Base-by-base conservation (phyloP, 2,329 filamentous ascomycete species). In the Curvularia lunata region DNA sequence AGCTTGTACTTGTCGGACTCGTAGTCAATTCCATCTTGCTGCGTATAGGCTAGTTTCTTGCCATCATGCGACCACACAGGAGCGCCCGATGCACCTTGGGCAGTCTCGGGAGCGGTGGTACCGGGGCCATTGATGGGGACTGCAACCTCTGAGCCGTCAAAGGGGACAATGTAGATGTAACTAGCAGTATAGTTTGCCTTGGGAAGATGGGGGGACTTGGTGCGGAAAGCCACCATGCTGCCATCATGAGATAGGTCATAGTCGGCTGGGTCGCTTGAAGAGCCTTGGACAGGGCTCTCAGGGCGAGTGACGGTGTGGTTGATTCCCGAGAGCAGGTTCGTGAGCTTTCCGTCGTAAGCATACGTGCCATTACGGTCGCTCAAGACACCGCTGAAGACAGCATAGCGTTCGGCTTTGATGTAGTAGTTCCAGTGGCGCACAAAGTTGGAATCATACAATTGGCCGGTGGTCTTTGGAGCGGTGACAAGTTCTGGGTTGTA, bases 401-500 rank as follows among this genome's bases (percentile, higher is more conserved):
- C 85, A 68, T 87, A 89, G 60, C 84, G 86, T 68, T 91, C 87
- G 37, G 86, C 83, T 0, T 84, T 86, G 38, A 87, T 81, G 78
- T 90, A 96, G 10, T 83, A 77, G 73, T 96, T 90, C 91, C 91
- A 96, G 70, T 96, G 91, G 21, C 91, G 86, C 30, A 91, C 89
- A 68, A 90, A 95, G 46, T 92, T 85, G 52, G 84, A 86, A 28
- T 86, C 85, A 73, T 95, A 95, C 23, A 92, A 83, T 68, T 86
- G 88, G 25, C 86, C 91, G 2, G 85, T 84, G 37, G 87, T 88
- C 27, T 83, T 77, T 1, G 85, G 80, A 65, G 85, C 84, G 52
- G 83, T 78, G 21, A 85, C 87, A 5, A 83, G 80, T 42, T 87
- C 82, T 7, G 85, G 80, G 72, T 90, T 90, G 77, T 89, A 88